Evolutionary conservation across 495 filamentous ascomycete genomes (phyloP), one percentile per base, ranked within the genome.

Genomic region (Podospora australis): DNA sequence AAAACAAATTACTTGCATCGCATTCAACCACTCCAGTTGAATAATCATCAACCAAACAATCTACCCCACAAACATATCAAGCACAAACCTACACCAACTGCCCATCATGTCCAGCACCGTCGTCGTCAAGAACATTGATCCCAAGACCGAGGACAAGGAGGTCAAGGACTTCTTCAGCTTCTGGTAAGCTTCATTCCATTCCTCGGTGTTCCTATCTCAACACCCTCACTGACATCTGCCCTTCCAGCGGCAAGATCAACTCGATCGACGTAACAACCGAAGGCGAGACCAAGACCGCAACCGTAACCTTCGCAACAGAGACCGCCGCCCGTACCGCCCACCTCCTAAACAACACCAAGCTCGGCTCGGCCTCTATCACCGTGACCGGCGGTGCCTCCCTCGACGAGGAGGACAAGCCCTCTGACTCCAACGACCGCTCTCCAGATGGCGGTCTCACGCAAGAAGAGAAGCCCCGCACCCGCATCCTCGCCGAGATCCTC

Each of bases 111-210:
- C 59, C 24, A 57, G 48, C 49, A 70, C 54, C 36, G 75, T 78
- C 28, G 41, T 71, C 50, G 75, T 91, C 53, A 85, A 88, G 71
- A 90, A 90, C 70, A 96, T 98, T 70, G 78, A 84, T 52, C 60
- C 73, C 48, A 60, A 80, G 53, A 95, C 90, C 39, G 77, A 79
- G 51, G 88, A 97, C 66, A 86, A 90, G 70, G 88, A 98, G 68
- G 79, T 98, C 52, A 82, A 80, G 56, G 90, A 94, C 57, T 98
- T 98, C 81, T 98, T 98, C 77, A 92, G 86, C 71, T 98, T 97
- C 81, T 98, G 92, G 88, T 92, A 77, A 63, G 79, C 55, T 36
- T 2, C 39, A 8, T 39, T 48, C 13, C 43, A 7, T 11, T 1
- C 39, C 29, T 36, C 43, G n/a, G 16, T 8, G 3, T 19, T 24